Evolutionary conservation across 306 rosid species (phyloP).

Genomic region (Sophora flavescens): DNA sequence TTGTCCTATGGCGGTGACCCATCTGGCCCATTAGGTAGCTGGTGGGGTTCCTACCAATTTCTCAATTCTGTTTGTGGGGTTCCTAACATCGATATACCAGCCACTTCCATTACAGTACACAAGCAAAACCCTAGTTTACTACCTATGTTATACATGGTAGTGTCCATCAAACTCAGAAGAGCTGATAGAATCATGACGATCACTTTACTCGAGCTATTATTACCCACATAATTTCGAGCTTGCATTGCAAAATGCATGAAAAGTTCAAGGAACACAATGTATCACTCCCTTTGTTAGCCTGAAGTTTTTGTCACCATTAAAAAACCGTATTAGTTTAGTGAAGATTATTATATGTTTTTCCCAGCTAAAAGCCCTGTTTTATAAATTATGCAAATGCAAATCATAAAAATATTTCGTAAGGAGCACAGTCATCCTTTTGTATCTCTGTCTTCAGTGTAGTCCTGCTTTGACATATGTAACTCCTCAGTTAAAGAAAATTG

Average conservation of each 20-base stretch:
- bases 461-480: not conserved
- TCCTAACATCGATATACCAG: not conserved
- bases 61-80: too few species aligned
- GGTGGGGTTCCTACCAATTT: too few species aligned
- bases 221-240: constrained; percentile 13
- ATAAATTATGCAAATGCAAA: constrained; percentile 27
- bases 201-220: constrained; percentile 30
- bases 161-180: constrained; percentile 4
- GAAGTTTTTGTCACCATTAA: constrained; percentile 12
- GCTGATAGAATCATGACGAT: constrained; percentile 10
- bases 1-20: too few species aligned
- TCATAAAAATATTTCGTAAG: not conserved
- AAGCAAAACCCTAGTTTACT: constrained; percentile 24
- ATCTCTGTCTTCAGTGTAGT: not conserved
- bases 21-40: too few species aligned
- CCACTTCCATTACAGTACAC: constrained; percentile 18
- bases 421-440: not conserved
- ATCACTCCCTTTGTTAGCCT: constrained; percentile 2
- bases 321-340: not conserved
- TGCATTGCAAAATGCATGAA: not conserved
- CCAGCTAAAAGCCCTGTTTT: not conserved
- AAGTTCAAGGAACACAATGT: constrained; percentile 24
- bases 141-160: constrained; percentile 5
- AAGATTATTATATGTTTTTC: constrained; percentile 8
- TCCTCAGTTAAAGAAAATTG: not conserved